Evolutionary conservation across 257 asterid genomes (phyloP), one percentile per base, ranked within the genome.

Genomic region (Nicotiana sylvestris): DNA sequence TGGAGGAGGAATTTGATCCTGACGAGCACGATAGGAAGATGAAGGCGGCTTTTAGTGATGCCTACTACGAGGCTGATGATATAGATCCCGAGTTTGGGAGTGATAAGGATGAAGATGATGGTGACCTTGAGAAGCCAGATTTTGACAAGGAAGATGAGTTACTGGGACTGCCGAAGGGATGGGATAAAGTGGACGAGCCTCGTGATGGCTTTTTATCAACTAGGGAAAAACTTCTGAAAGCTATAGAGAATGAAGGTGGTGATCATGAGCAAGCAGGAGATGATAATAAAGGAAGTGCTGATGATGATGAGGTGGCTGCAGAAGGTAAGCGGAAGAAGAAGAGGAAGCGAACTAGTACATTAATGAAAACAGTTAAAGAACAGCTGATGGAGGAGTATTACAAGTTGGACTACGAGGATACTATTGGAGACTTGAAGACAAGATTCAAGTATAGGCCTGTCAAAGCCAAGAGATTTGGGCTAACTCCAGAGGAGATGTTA

Each of bases 321-420:
- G 92, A 81, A 81, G 90, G 92, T 81, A 89, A 91, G 83, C 85
- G 88, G 65, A 92, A 89, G 91, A 90, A 89, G 84, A 93, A 93
- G 83, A 84, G 91, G 13, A 90, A 88, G 46, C 49, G n/a, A 16
- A 72, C 84, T 39, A 89, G 92, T 83, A 93, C 85, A 9, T 90
- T 87, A 11, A 94, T 84, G 83, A 84, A 90, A 86, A 85, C 84
- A 43, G 83, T 84, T 82, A 87, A 81, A 70, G 94, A 91, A 81
- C 86, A 90, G 83, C 84, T 91, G 81, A 64, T 95, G 96, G 98
- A 95, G 60, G 98, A 95, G 88, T 95, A 93, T 65, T 89, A 93
- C 88, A 92, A 92, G 87, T 86, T 95, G 90, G 98, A 93, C 82
- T 95, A 92, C 82, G 98, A 95, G 84, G 98, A 87, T 76, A 90